A percentile compares a stretch with the other conserved stretches of the same genome.
Evolutionary conservation across 2,329 filamentous ascomycete species (phyloP).

Genomic region (Phialophora macrospora): DNA sequence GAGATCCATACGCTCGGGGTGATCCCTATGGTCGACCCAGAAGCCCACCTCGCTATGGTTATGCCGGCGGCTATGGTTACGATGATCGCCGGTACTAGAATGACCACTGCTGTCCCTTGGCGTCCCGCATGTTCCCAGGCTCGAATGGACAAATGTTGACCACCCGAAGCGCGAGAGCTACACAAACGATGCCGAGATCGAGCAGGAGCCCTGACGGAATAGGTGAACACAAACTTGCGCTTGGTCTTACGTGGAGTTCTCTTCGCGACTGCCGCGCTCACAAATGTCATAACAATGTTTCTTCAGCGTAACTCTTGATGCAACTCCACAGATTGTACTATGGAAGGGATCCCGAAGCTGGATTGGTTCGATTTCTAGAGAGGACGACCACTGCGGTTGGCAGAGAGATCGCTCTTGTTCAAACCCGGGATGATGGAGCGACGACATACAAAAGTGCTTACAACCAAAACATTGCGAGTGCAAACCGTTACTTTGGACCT

Average conservation of each 20-base stretch:
- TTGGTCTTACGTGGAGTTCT: not conserved
- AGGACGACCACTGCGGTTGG: not conserved
- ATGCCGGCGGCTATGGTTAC: constrained; percentile 37
- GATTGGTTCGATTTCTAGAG: constrained; percentile 17
- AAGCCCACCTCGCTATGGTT: constrained; percentile 38
- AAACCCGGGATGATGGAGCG: constrained; percentile 9
- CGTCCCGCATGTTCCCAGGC: not conserved
- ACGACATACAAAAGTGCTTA: constrained; percentile 18
- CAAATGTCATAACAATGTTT: constrained; percentile 8
- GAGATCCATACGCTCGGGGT: constrained; percentile 63
- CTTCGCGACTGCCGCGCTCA: constrained; percentile 4
- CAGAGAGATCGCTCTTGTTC: constrained; percentile 9
- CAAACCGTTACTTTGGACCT: constrained; percentile 7
- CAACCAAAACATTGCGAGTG: not conserved
- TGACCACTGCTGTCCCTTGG: not conserved
- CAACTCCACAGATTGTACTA: constrained; percentile 17
- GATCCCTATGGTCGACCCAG: constrained; percentile 45
- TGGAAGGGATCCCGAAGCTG: constrained; percentile 19
- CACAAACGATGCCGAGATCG: not conserved
- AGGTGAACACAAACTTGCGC: constrained; percentile 7
- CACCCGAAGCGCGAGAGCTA: not conserved
- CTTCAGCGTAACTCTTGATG: constrained; percentile 12
- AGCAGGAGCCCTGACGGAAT: constrained; percentile 8
- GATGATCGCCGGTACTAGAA: constrained; percentile 38
- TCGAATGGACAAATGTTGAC: not conserved